These are phyloP conservation scores for Tagetes patula DNA, from an alignment of 129 eudicot species.

Conservation along the genomic window DNA sequence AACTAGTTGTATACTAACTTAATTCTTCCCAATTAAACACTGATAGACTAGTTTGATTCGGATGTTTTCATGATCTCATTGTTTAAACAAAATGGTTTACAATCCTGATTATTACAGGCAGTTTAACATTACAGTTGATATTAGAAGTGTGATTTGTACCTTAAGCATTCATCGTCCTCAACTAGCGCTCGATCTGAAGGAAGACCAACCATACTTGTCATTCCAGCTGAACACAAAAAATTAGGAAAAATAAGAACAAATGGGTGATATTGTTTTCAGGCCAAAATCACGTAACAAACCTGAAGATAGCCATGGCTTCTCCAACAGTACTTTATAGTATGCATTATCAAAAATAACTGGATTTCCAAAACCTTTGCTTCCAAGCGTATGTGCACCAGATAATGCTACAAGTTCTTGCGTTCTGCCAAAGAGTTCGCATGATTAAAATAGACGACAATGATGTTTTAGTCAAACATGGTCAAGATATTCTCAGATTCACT, in stretches of 20 bases:
- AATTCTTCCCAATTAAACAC: neutral
- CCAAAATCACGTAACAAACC: slow-evolving; percentile 43
- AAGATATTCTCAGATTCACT: slow-evolving; percentile 42
- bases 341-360: slow-evolving; percentile 77
- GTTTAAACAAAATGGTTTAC: neutral
- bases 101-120: neutral
- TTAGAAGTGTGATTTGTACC: slow-evolving; percentile 42
- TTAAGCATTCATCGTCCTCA: slow-evolving; percentile 83
- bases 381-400: slow-evolving; percentile 98
- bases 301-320: slow-evolving; percentile 81
- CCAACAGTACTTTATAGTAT: slow-evolving; percentile 83
- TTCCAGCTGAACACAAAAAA: slow-evolving; percentile 46
- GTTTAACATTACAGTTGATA: neutral
- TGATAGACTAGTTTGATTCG: neutral
- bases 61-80: neutral
- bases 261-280: neutral
- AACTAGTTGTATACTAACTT: too few relatives aligned
- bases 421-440: slow-evolving; percentile 31
- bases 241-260: neutral
- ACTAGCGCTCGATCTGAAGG: slow-evolving; percentile 88
- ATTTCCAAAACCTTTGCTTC: slow-evolving; percentile 94
- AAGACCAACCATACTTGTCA: slow-evolving; percentile 88
- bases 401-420: slow-evolving; percentile 90
- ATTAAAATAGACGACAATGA: neutral
- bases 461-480: slow-evolving; percentile 22